A percentile compares a stretch with the other conserved stretches of the same genome.
These are phyloP conservation scores for Hanseniaspora pseudoguilliermondii DNA, from an alignment of 805 yeast genomes.

Conservation along the genomic window DNA sequence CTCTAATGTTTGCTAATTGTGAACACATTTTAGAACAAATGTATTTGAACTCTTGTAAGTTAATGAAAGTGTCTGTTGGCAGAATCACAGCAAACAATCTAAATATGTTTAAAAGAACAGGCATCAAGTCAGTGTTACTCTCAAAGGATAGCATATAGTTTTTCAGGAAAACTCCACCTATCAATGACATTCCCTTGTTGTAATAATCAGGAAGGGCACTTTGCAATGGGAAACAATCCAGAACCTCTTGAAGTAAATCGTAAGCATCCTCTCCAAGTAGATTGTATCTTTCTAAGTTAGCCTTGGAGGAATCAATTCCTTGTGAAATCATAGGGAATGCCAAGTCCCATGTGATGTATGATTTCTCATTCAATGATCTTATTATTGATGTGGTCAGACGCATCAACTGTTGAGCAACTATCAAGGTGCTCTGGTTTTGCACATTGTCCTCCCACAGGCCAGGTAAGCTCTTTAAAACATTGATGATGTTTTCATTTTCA, in stretches of 20 bases:
- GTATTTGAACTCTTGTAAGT: slow-evolving; percentile 29
- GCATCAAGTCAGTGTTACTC: slow-evolving; percentile 62
- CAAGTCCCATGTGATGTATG: slow-evolving; percentile 37
- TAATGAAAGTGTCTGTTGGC: slow-evolving; percentile 30
- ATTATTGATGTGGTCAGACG: slow-evolving; percentile 48
- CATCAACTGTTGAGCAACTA: slow-evolving; percentile 38
- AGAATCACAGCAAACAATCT: slow-evolving; percentile 48
- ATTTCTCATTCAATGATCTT: slow-evolving; percentile 43
- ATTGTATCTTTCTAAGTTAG: slow-evolving; percentile 29
- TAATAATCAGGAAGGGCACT: slow-evolving; percentile 19
- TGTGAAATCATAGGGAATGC: slow-evolving; percentile 51
- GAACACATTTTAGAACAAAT: slow-evolving; percentile 40
- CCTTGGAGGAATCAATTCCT: slow-evolving; percentile 51
- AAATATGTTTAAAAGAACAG: slow-evolving; percentile 46
- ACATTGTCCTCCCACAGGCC: slow-evolving; percentile 41
- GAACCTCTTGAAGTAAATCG: slow-evolving; percentile 64
- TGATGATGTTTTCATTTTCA: slow-evolving; percentile 37
- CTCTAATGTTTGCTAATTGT: slow-evolving; percentile 51
- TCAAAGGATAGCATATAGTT: slow-evolving; percentile 46
- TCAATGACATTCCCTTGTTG: slow-evolving; percentile 20
- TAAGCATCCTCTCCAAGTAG: slow-evolving; percentile 73
- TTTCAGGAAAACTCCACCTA: slow-evolving; percentile 35
- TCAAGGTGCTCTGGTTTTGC: slow-evolving; percentile 31
- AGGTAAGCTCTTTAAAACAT: slow-evolving; percentile 51
- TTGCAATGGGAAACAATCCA: slow-evolving; percentile 45